These are phyloP conservation scores for Nannizziopsis arthrosporioides DNA, from an alignment of 2,329 filamentous ascomycete species.

Conservation along the genomic window DNA sequence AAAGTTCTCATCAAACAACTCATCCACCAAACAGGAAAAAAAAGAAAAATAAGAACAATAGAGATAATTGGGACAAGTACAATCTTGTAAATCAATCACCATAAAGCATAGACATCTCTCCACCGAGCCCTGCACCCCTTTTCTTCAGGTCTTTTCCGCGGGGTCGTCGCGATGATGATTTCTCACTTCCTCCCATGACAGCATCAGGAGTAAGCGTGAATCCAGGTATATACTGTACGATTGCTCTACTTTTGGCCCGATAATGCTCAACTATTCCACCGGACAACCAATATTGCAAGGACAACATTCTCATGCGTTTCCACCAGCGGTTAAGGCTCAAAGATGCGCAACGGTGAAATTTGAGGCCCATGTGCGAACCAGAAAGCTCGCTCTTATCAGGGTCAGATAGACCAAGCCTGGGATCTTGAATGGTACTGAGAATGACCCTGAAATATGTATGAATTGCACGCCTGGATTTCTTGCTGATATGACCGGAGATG, in stretches of 20 bases:
- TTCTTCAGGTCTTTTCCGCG: background rate
- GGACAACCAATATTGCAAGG: constrained; percentile 49
- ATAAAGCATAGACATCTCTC: constrained; percentile 5
- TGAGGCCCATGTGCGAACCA: constrained; percentile 51
- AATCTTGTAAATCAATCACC: constrained; percentile 1
- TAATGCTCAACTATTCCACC: constrained; percentile 54
- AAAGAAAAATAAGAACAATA: background rate
- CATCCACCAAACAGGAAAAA: background rate
- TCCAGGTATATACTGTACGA: constrained; percentile 47
- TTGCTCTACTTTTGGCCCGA: constrained; percentile 46
- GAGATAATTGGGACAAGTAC: background rate
- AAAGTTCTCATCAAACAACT: background rate
- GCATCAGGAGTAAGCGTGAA: background rate
- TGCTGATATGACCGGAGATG: constrained; percentile 51
- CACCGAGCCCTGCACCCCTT: background rate
- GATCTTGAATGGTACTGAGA: constrained; percentile 53
- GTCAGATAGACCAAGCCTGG: constrained; percentile 53
- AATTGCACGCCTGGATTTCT: constrained; percentile 55
- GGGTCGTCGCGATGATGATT: background rate
- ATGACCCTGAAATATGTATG: constrained; percentile 57
- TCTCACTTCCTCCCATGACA: background rate
- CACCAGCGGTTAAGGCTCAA: constrained; percentile 62
- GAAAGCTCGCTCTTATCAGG: constrained; percentile 48
- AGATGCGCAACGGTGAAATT: constrained; percentile 46
- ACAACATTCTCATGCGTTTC: constrained; percentile 55